Conservation (phyloP, 768 basidiomycete genomes). For the Rhodotorula toruloides region DNA sequence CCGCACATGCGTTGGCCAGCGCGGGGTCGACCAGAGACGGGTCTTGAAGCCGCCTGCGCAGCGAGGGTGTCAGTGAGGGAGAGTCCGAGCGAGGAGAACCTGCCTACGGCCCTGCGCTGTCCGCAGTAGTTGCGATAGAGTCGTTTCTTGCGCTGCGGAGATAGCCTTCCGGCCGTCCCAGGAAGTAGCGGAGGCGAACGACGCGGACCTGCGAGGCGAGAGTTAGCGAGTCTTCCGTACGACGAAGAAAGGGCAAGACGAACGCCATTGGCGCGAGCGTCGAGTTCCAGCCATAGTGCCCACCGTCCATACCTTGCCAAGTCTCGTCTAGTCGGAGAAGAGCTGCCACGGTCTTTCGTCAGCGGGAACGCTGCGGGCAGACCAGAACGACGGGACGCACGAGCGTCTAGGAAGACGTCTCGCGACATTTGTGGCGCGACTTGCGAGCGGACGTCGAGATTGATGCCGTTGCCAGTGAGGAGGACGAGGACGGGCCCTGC, state of each 20-base stretch:
- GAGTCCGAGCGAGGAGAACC: neutral
- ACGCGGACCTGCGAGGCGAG: slow-evolving; percentile 6
- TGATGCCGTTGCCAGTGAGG: slow-evolving; percentile 35
- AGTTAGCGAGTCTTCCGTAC: neutral
- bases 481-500: slow-evolving; percentile 28
- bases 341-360: neutral
- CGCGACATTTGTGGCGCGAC: slow-evolving; percentile 1
- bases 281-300: slow-evolving; percentile 24
- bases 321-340: slow-evolving; percentile 23
- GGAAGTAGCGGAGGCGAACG: slow-evolving; percentile 9
- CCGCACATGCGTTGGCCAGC: slow-evolving; percentile 26
- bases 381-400: neutral
- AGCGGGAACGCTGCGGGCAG: too few species aligned
- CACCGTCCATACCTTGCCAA: slow-evolving; percentile 6
- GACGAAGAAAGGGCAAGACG: neutral
- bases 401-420: slow-evolving; percentile 32
- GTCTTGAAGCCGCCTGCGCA: slow-evolving; percentile 17
- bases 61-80: too few species aligned
- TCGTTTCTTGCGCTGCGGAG: neutral
- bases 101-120: neutral
- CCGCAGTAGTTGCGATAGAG: neutral
- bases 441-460: slow-evolving; percentile 23
- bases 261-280: slow-evolving; percentile 22
- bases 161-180: slow-evolving; percentile 26
- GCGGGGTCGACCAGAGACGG: slow-evolving; percentile 29